Base-by-base conservation (phyloP, 2,329 filamentous ascomycete genomes). In the Lasiodiplodia citricola region DNA sequence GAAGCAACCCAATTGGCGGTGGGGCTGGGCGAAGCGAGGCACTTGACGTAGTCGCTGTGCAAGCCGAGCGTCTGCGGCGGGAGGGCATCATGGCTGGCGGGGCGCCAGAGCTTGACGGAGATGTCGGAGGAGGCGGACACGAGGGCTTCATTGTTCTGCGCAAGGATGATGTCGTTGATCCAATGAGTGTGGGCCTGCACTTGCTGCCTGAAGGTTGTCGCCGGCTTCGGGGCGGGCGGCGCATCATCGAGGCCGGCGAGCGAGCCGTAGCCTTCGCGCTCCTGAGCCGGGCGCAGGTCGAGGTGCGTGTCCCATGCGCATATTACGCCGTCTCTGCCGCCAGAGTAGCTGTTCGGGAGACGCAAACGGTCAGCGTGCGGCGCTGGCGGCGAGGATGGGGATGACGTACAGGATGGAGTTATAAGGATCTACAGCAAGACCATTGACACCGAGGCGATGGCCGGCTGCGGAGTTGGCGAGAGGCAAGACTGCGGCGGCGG, bases 1-100 rank as follows among this genome's bases (percentile, higher is more conserved):
- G 95, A 97, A 5, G 94, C 96, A 21, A 98, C 91, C 95, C 95
- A 99, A 74, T 91, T 90, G 67, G 89, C 87, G 51, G 88, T 85
- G 52, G 85, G 82, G 73, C 88, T 85, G 54, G 95, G 93, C 8
- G 92, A 92, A 21, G 94, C 93, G 47, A 99, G 87, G 73, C 93
- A 94, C 82, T 98, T 99, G 77, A 97, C 94, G 77, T 98, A 99
- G 84, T 99, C 96, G 75, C 90, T 91, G 80, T 99, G 96, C 75
- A 95, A 90, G 72, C 96, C 96, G 76, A 99, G 95, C 52, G 92
- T 93, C 72, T 88, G 87, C 5, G 92, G 90, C 11, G 91, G 88
- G 62, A 90, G 85, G 28, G 83, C 81, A 58, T 88, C 87, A 68
- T 88, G 83, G 57, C 88, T 88, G 18, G 86, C 82, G 28, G 95